A percentile compares a stretch with the other conserved stretches of the same genome.
phyloP scores from a whole-genome alignment of 768 basidiomycete species.

The Favolaschia claudopus region DNA sequence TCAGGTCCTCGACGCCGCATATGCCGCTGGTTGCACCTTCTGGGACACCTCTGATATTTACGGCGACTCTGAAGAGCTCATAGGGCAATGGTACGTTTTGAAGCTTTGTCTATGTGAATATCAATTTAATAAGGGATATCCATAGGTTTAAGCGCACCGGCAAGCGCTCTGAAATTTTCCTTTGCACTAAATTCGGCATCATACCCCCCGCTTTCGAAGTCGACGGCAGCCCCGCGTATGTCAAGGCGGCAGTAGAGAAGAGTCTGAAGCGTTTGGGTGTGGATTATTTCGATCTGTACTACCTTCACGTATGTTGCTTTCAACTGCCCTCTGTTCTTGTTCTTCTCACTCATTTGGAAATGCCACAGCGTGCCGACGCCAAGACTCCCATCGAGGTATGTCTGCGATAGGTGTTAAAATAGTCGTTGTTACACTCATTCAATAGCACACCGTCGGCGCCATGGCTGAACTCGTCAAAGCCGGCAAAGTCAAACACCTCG shows the following conservation, averaged over 20 bases:
- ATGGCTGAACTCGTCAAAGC: slow-evolving; percentile 42
- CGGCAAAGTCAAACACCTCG: neutral
- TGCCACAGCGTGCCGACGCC: neutral
- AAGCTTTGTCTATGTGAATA: too few relatives aligned
- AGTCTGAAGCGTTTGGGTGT: slow-evolving; percentile 37
- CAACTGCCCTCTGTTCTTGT: neutral
- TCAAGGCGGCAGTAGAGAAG: slow-evolving; percentile 30
- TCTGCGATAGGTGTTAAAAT: too few relatives aligned
- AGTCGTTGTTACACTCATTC: too few relatives aligned
- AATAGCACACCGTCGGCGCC: slow-evolving; percentile 40
- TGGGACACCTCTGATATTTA: too few relatives aligned
- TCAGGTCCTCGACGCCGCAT: too few relatives aligned
- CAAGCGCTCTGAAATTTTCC: slow-evolving; percentile 44
- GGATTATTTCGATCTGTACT: slow-evolving; percentile 37
- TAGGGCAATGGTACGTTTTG: too few relatives aligned
- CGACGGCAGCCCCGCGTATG: slow-evolving; percentile 40
- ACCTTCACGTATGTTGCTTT: slow-evolving; percentile 25
- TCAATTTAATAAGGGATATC: too few relatives aligned
- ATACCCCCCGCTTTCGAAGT: neutral
- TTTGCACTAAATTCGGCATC: slow-evolving; percentile 49
- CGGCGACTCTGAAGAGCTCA: too few relatives aligned
- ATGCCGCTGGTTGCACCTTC: too few relatives aligned
- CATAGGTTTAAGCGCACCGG: slow-evolving; percentile 44
- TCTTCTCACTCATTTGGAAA: neutral
- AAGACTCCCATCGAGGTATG: slow-evolving; percentile 11